Evolutionary conservation across 192 early-diverging fungal genomes (phyloP).

Genomic region (Phlyctochytrium bullatum): DNA sequence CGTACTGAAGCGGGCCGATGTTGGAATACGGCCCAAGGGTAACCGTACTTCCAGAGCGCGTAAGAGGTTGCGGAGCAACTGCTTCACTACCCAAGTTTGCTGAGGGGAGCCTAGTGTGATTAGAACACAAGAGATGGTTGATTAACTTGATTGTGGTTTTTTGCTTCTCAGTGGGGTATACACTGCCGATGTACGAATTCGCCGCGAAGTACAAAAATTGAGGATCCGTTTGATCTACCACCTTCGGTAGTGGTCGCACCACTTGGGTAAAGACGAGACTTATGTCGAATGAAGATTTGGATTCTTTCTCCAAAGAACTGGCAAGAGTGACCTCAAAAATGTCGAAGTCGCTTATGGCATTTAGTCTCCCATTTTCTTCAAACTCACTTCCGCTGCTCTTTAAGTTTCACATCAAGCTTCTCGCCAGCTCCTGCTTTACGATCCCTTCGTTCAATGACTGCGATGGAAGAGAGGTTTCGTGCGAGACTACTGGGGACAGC

Average conservation of each 20-base stretch:
- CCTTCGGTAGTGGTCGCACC: conserved; percentile 40
- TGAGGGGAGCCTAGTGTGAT: conserved; percentile 28
- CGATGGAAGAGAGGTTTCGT: conserved; percentile 21
- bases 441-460: conserved; percentile 41
- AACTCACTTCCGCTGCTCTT: neutral
- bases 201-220: conserved; percentile 66
- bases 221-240: conserved; percentile 58
- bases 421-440: conserved; percentile 13
- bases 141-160: conserved; percentile 76
- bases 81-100: conserved; percentile 27
- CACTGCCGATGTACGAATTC: conserved; percentile 59
- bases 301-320: conserved; percentile 21
- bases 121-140: conserved; percentile 4
- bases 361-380: neutral
- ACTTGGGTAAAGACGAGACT: conserved; percentile 30
- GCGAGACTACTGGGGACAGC: conserved; percentile 17
- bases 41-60: conserved; percentile 55
- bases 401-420: conserved; percentile 7
- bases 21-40: conserved; percentile 71
- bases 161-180: conserved; percentile 68
- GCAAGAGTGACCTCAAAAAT: conserved; percentile 26
- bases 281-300: conserved; percentile 25
- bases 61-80: conserved; percentile 21
- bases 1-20: conserved; percentile 37
- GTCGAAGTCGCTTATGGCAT: conserved; percentile 6